Base-by-base conservation (phyloP, 129 eudicot species). In the Artemisia annua region DNA sequence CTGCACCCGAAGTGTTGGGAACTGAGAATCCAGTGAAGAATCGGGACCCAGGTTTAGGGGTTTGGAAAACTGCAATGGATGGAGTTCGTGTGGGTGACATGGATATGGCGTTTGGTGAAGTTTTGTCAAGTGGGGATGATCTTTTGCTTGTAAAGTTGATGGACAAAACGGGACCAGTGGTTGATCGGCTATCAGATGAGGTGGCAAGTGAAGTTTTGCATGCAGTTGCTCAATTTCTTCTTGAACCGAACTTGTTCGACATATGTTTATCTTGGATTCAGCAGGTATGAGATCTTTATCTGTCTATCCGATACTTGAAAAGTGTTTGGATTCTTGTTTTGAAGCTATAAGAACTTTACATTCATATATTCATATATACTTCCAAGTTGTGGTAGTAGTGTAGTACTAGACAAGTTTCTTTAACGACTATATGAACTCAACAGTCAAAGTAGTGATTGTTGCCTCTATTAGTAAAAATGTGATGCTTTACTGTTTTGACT, bases 211-310 rank as follows among this genome's bases (percentile, higher is more conserved):
- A 95, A 64, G 84, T 85, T 81, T 66, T 95, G 78, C 83, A 83
- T 82, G 94, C 93, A 32, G 80, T 88, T 66, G 82, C 93, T 0
- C 88, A 80, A 78, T 87, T 88, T 63, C 83, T 90, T 28, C 69
- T 73, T 39, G 99, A 88, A 78, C 94, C 85, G 7, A 86, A 75
- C 77, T 69, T 95, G 85, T 81, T 75, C 49, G 94, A 95, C 78
- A 78, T 90, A 19, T 83, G 94, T 75, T 86, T 95, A 65, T 95
- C 86, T 52, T 95, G 99, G 99, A 61, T 90, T 83, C 99, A 90
- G 66, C 99, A 90, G 99, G 99, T 95, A 88, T 20, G n/a, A 18
- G 10, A 11, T 79, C 20, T 49, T 30, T 20, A 1, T 43, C 35
- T 17, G 28, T 7, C 18, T 43, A 24, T 39, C 0, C 44, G 17